These are phyloP conservation scores for Tolypocladium album DNA, from an alignment of 2,329 filamentous ascomycete species.

Conservation along the genomic window DNA sequence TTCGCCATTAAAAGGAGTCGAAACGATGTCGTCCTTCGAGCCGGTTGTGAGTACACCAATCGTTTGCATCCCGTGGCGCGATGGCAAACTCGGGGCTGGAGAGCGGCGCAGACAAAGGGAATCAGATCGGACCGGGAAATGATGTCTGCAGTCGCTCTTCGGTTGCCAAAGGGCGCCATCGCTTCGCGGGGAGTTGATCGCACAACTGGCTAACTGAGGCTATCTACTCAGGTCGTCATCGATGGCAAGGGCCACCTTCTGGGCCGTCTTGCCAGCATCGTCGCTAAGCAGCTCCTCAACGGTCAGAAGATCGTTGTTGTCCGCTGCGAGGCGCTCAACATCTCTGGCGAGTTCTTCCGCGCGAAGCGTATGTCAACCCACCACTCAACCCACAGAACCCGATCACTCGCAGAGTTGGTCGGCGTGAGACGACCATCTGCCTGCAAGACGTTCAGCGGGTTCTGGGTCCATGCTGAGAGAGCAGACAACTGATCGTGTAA, in stretches of 20 bases:
- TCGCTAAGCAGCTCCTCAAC: constrained; percentile 97
- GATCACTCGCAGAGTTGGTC: background rate
- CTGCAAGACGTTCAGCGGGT: background rate
- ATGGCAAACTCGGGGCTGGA: constrained; percentile 2
- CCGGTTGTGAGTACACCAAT: constrained; percentile 50
- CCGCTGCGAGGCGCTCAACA: constrained; percentile 98
- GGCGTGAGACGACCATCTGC: background rate
- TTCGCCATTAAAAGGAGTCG: constrained; percentile 22
- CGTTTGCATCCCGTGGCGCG: constrained; percentile 3
- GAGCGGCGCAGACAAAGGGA: constrained; percentile 1
- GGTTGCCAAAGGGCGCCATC: background rate
- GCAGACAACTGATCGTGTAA: constrained; percentile 35
- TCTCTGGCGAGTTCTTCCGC: constrained; percentile 99
- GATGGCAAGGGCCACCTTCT: constrained; percentile 99
- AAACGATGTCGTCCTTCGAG: constrained; percentile 60
- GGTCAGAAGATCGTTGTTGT: constrained; percentile 99
- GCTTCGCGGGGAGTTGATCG: background rate
- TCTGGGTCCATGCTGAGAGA: constrained; percentile 1
- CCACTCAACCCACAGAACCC: constrained; percentile 3
- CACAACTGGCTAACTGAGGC: background rate
- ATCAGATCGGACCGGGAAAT: background rate
- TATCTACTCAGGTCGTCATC: constrained; percentile 70
- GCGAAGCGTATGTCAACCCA: constrained; percentile 81
- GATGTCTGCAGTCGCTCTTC: background rate
- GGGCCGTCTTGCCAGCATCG: constrained; percentile 94